Conservation (phyloP, 1,284 basidiomycete genomes). For the Leccinum fuscescens region DNA sequence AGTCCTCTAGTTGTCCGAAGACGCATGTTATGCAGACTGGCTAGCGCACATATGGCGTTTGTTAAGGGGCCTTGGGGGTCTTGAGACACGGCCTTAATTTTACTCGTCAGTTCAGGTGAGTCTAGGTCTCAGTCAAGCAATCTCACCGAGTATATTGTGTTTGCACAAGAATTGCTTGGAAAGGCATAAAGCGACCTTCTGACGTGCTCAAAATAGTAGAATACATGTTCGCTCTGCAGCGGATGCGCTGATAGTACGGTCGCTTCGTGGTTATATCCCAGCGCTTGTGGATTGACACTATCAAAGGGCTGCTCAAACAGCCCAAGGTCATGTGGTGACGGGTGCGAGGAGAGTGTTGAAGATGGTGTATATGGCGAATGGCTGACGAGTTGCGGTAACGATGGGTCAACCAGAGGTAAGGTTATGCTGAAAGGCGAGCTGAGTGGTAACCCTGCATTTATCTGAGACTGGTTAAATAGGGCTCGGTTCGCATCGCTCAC, state of each 20-base stretch:
- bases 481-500: conserved; percentile 15
- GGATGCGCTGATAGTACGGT: conserved; percentile 37
- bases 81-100: conserved; percentile 55
- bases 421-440: conserved; percentile 33
- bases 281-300: conserved; percentile 15
- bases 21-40: conserved; percentile 64
- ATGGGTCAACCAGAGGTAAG: conserved; percentile 28
- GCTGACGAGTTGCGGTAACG: conserved; percentile 28
- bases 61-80: conserved; percentile 68
- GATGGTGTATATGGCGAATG: conserved; percentile 36
- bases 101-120: conserved; percentile 13
- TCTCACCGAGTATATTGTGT: conserved; percentile 60
- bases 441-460: conserved; percentile 25
- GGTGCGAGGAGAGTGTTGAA: conserved; percentile 32
- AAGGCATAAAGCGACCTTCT: conserved; percentile 59
- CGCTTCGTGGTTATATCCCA: conserved; percentile 25
- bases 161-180: conserved; percentile 52
- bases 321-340: conserved; percentile 30
- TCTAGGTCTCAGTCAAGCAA: background rate
- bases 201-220: conserved; percentile 69
- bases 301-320: conserved; percentile 33
- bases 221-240: conserved; percentile 51
- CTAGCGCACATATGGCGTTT: conserved; percentile 71
- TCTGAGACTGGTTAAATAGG: conserved; percentile 14
- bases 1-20: conserved; percentile 59